Conservation (phyloP, 371 early-diverging fungal genomes). For the Capillidium rhysosporum region DNA sequence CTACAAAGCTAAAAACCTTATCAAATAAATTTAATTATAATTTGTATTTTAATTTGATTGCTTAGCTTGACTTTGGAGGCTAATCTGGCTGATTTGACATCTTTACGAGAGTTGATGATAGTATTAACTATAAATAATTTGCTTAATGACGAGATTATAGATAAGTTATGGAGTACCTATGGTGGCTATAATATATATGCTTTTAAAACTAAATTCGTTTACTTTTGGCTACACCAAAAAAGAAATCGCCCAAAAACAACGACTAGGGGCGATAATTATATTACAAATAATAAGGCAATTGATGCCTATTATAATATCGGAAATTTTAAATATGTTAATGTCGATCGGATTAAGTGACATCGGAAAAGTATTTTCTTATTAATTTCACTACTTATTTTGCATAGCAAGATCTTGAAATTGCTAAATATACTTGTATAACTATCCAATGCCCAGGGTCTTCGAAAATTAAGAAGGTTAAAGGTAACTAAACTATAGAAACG, state of each 20-base stretch:
- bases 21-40: conserved; percentile 17
- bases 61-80: conserved; percentile 54
- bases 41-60: conserved; percentile 3
- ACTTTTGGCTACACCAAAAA: conserved; percentile 8
- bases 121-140: conserved; percentile 36
- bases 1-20: conserved; percentile 43
- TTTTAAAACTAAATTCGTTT: not conserved
- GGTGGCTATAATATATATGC: conserved; percentile 13
- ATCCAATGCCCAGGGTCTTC: conserved; percentile 49
- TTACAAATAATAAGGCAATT: conserved; percentile 81
- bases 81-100: conserved; percentile 79
- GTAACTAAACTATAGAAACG: conserved; percentile 6
- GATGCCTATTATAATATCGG: conserved; percentile 46
- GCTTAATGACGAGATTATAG: conserved; percentile 43
- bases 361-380: conserved; percentile 28
- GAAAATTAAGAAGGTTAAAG: conserved; percentile 15
- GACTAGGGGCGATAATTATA: conserved; percentile 83
- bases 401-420: conserved; percentile 47
- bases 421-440: conserved; percentile 77
- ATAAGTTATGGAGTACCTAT: conserved; percentile 75
- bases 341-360: conserved; percentile 67
- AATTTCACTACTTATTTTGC: not conserved
- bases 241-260: conserved; percentile 41
- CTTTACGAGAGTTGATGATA: conserved; percentile 72
- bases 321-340: conserved; percentile 60